phyloP scores from a whole-genome alignment of 1,139 yeast genomes.

The Debaryomycetaceae sp. region DNA sequence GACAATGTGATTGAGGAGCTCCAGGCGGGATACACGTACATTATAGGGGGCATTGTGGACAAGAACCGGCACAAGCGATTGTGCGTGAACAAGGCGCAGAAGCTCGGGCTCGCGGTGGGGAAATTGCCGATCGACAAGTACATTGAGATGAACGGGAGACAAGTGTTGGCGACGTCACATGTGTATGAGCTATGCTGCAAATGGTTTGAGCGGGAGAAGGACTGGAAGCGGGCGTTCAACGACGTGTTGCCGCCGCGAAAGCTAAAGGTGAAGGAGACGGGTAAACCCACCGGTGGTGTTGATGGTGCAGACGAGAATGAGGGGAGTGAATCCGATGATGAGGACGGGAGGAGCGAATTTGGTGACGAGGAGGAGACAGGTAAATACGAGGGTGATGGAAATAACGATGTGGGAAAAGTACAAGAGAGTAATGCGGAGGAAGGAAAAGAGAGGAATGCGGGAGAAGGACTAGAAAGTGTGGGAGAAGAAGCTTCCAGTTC shows the following conservation, averaged over 20 bases:
- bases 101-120: slow-evolving; percentile 60
- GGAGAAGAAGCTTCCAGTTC: no score
- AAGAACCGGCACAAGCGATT: slow-evolving; percentile 81
- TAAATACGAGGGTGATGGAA: no score
- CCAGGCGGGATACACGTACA: slow-evolving; percentile 62
- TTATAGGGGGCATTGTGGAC: slow-evolving; percentile 94
- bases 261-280: slow-evolving; percentile 21
- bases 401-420: no score
- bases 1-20: slow-evolving; percentile 52
- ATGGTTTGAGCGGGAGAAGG: slow-evolving; percentile 58
- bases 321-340: no score
- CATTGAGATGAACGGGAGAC: slow-evolving; percentile 73
- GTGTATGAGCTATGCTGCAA: slow-evolving; percentile 78
- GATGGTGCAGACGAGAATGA: no score
- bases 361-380: slow-evolving; percentile 62
- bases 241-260: slow-evolving; percentile 77
- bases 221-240: slow-evolving; percentile 85
- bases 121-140: slow-evolving; percentile 82
- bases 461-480: slow-evolving; percentile 1
- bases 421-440: slow-evolving; percentile 4
- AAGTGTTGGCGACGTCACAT: slow-evolving; percentile 87
- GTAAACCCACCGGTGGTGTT: no score
- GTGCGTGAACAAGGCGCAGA: slow-evolving; percentile 73
- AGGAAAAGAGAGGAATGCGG: slow-evolving; percentile 3
- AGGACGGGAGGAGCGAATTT: no score